Evolutionary conservation across 2,329 filamentous ascomycete species (phyloP).

Genomic region (Cordyceps tenuipes): DNA sequence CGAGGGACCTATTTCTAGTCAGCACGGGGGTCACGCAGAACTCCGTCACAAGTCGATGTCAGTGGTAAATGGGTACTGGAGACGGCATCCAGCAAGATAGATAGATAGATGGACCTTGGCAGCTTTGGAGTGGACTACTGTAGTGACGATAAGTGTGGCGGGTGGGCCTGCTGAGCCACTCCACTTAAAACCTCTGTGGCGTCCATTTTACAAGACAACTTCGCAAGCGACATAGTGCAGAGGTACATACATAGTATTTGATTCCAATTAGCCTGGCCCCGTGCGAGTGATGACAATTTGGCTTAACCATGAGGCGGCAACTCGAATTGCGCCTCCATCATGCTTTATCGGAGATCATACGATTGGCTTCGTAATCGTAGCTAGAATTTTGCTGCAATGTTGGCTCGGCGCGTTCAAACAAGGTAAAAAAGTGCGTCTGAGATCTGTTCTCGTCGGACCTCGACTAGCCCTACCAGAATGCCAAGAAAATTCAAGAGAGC

Average conservation of each 20-base stretch:
- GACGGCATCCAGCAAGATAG: background rate
- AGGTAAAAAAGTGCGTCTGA: no score
- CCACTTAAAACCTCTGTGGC: background rate
- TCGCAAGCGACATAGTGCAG: no score
- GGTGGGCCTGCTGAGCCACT: background rate
- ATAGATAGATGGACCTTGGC: no score
- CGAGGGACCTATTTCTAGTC: background rate
- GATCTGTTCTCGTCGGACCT: background rate
- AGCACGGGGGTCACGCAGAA: background rate
- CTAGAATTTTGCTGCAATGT: background rate
- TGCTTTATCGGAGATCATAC: no score
- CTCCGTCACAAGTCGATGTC: background rate
- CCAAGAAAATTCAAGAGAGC: no score
- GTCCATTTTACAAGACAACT: background rate
- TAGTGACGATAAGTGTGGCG: constrained; percentile 6
- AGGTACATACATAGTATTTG: no score
- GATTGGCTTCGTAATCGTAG: no score
- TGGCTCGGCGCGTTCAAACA: no score
- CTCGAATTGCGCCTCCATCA: no score
- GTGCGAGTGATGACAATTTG: no score
- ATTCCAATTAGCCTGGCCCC: no score
- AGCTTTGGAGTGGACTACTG: background rate
- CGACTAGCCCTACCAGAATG: background rate
- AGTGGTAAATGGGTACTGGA: background rate
- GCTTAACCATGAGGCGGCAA: no score